Conservation (phyloP, 768 basidiomycete species). For the Auricularia sp. region DNA sequence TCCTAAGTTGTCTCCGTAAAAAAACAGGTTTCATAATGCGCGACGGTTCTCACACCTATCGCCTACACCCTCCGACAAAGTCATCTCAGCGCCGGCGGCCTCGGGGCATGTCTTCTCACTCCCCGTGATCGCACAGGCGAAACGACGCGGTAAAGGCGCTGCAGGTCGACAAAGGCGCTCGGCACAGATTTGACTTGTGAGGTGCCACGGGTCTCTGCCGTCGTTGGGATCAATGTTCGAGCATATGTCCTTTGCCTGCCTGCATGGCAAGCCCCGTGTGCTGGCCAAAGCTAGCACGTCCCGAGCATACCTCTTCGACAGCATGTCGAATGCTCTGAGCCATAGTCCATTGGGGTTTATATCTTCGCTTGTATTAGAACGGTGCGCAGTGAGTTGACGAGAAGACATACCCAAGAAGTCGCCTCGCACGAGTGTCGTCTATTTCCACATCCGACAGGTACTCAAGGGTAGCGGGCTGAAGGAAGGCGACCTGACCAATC, state of each 20-base stretch:
- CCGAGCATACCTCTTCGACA: constrained; percentile 24
- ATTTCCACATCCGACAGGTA: constrained; percentile 22
- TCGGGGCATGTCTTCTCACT: no score
- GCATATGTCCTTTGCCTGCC: not conserved
- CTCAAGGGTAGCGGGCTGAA: constrained; percentile 24
- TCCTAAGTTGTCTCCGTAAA: no score
- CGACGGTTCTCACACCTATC: no score
- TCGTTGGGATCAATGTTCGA: not conserved
- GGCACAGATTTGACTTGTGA: no score
- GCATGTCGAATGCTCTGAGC: constrained; percentile 23
- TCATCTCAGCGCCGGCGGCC: no score
- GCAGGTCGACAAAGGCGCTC: no score
- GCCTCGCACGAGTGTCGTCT: constrained; percentile 26
- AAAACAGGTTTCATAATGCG: no score
- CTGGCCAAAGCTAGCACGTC: constrained; percentile 6
- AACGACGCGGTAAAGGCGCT: no score
- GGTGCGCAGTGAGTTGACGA: not conserved
- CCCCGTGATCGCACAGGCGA: no score
- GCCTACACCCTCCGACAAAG: no score
- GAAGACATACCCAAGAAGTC: constrained; percentile 20
- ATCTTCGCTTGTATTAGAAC: constrained; percentile 9
- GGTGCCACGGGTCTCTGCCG: no score
- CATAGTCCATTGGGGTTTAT: constrained; percentile 22
- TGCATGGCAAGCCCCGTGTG: not conserved
- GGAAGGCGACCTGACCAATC: constrained; percentile 21